Base-by-base conservation (phyloP, 805 yeast genomes). In the Barnettozyma vustinii region DNA sequence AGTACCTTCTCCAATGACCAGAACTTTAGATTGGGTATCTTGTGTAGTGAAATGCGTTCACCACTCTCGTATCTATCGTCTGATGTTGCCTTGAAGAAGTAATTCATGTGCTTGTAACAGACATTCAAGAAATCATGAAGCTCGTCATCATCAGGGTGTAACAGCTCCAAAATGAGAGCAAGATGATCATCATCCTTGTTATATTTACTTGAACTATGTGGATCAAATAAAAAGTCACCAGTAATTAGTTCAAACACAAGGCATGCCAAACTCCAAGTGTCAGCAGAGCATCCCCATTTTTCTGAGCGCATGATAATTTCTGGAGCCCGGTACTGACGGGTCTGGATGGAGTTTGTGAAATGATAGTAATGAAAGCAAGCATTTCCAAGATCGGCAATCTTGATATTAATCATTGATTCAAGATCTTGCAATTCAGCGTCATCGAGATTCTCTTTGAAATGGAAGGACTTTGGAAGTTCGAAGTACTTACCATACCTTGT, bases 1-100 rank as follows among this genome's bases (percentile, higher is more conserved):
- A 88, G 70, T 3, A 89, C 96, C 49, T 77, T 80, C 47, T 73
- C 70, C 54, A 89, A 72, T 3, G 82, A 77, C 96, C 96, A 89
- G 32, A 82, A 88, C 64, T 84, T 84, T 51, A 89, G 70, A 60
- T 78, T 81, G 47, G 75, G 74, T 50, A 88, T 88, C 55, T 82
- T 75, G 49, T 81, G 75, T 55, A 88, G n/a, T 35, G 47, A 40
- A 37, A 46, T 30, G 18, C 42, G 21, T 23, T n/a, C 25, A 2
- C 39, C 30, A 6, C 40, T 37, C 21, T 45, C 46, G 13, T 30
- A 15, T 12, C 25, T 66, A 5, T 75, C 70, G 35, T 68, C 62
- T 19, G 64, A 56, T 47, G 68, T 69, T 16, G 64, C 65, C 50
- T 78, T 70, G 55, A 75, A 75, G 59, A 76, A 81, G 56, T 75